Conservation (phyloP, 257 asterid species). For the Lithospermum erythrorhizon region DNA sequence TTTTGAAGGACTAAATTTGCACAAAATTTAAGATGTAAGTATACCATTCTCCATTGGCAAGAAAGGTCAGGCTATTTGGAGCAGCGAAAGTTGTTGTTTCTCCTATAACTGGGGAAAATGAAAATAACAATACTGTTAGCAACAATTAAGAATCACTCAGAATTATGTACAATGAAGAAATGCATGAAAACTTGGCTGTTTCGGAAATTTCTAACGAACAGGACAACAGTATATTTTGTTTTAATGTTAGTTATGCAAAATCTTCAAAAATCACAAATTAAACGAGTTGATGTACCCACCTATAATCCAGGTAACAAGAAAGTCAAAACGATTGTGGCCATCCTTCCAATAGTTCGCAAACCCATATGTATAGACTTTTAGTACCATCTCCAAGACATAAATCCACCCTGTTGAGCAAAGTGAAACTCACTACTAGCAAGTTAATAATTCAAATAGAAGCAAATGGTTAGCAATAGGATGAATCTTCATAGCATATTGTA, state of each 20-base stretch:
- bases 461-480: background rate
- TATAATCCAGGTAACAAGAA: conserved; percentile 84
- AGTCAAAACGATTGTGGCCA: conserved; percentile 91
- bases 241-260: background rate
- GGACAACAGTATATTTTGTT: background rate
- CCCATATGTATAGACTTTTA: conserved; percentile 76
- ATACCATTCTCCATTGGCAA: conserved; percentile 97
- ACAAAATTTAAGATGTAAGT: conserved; percentile 1
- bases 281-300: conserved; percentile 32
- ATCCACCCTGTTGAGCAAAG: conserved; percentile 74
- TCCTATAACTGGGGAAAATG: conserved; percentile 69
- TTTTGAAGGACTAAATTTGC: background rate
- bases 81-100: conserved; percentile 73
- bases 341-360: conserved; percentile 94
- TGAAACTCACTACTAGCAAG: conserved; percentile 9
- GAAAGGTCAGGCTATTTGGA: conserved; percentile 59
- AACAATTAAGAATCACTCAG: background rate
- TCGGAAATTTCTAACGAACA: too few species aligned
- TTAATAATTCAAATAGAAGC: conserved; percentile 1
- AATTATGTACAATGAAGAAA: too few species aligned
- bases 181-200: too few species aligned
- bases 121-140: background rate
- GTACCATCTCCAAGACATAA: conserved; percentile 80
- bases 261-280: too few species aligned
- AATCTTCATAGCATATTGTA: background rate